Base-by-base conservation (phyloP, 1,284 basidiomycete genomes). In the Sutorius eximius region DNA sequence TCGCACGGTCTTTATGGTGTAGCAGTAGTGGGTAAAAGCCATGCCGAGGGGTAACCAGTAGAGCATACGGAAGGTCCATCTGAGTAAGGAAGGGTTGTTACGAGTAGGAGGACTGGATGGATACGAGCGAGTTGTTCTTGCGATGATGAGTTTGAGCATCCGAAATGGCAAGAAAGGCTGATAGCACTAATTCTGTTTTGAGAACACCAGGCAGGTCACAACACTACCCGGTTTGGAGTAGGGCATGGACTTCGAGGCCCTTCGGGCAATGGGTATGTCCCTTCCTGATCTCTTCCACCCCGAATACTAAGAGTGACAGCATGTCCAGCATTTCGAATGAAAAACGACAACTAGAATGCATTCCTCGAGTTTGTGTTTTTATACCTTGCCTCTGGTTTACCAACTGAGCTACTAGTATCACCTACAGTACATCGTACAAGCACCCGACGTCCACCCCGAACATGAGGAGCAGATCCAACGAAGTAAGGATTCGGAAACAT, bases 11-110 rank as follows among this genome's bases (percentile, higher is more conserved):
- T 82, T 82, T 38, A 87, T 45, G 37, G 79, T 75, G 64, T 77
- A 85, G 57, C 78, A 75, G 53, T 82, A 76, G 49, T 82, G 72
- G 0, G 76, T 75, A 49, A 85, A 72, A 44, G 80, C 77, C 5
- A 83, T 56, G 2, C 71, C 73, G 18, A 79, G 69, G 12, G 87
- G 87, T 7, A 82, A 71, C 86, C 86, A 89, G 64, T 81, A 80
- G 18, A 85, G 57, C 3, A 67, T 56, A 24, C 63, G 67, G 42
- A 73, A 49, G 4, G 65, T 55, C 42, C 63, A 64, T 32, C 36
- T 62, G 29, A 69, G n/a, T 6, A 38, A 18, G 4, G 57, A 46
- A 33, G 42, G n/a, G 16, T 12, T 13, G 7, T 48, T 24, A 2
- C 5, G 45, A 9, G 13, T 32, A 13, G 29, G 16, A n/a, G 6